phyloP scores from a whole-genome alignment of 2,329 filamentous ascomycete genomes.

The Curvularia sp. region DNA sequence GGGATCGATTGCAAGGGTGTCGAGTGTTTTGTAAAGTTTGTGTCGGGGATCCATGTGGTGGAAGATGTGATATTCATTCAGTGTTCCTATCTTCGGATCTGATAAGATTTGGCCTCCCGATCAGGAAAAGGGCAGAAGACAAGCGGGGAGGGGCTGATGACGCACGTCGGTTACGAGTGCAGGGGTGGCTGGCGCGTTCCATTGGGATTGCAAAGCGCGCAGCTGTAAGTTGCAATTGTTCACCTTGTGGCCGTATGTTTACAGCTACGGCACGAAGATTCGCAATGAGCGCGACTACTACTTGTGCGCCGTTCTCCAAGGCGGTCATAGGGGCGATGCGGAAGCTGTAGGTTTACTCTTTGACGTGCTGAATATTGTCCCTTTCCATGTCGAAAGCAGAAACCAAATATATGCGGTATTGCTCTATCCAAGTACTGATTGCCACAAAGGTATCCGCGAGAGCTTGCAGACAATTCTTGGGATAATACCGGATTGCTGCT shows the following conservation, averaged over 20 bases:
- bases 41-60: slow-evolving; percentile 44
- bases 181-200: slow-evolving; percentile 17
- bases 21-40: slow-evolving; percentile 45
- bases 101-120: slow-evolving; percentile 40
- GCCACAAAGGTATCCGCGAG: slow-evolving; percentile 77
- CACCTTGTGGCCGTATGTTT: slow-evolving; percentile 41
- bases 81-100: slow-evolving; percentile 42
- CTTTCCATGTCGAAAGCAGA: not conserved
- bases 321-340: slow-evolving; percentile 81
- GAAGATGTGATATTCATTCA: slow-evolving; percentile 26
- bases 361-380: slow-evolving; percentile 1
- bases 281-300: slow-evolving; percentile 52
- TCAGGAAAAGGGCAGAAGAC: slow-evolving; percentile 12
- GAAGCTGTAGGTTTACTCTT: slow-evolving; percentile 67
- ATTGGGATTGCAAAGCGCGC: slow-evolving; percentile 10
- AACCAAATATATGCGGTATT: not conserved
- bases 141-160: slow-evolving; percentile 25
- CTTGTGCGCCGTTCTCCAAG: slow-evolving; percentile 67
- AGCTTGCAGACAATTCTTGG: slow-evolving; percentile 86
- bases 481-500: slow-evolving; percentile 91
- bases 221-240: slow-evolving; percentile 6
- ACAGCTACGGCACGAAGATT: slow-evolving; percentile 45
- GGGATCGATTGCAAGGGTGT: slow-evolving; percentile 34
- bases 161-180: slow-evolving; percentile 23
- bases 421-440: slow-evolving; percentile 11